phyloP scores from a whole-genome alignment of 1,139 yeast species.

The Blastobotrys petasosporus region DNA sequence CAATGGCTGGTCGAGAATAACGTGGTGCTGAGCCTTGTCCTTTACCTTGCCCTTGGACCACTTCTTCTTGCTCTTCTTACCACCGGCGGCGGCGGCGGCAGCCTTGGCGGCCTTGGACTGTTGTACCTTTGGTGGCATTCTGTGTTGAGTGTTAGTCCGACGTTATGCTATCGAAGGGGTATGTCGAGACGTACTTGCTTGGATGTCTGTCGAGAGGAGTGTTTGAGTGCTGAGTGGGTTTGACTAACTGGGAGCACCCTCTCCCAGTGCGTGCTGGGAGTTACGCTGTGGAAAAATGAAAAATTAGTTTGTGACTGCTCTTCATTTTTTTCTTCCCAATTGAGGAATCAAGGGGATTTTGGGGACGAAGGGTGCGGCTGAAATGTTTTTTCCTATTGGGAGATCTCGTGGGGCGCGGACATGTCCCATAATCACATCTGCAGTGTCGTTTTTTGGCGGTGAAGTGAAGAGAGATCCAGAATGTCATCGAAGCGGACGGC shows the following conservation, averaged over 20 bases:
- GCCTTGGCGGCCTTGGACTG: slow-evolving; percentile 99
- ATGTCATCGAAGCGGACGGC: slow-evolving; percentile 16
- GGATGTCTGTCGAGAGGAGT: neutral
- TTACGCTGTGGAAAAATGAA: slow-evolving; percentile 2
- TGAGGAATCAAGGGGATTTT: no score
- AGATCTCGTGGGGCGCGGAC: no score
- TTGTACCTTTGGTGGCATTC: slow-evolving; percentile 98
- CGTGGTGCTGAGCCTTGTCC: slow-evolving; percentile 99
- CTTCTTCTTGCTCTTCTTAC: slow-evolving; percentile 99
- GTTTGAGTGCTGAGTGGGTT: neutral
- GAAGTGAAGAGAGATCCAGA: neutral
- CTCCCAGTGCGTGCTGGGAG: neutral
- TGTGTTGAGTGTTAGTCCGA: slow-evolving; percentile 1
- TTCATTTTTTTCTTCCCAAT: neutral
- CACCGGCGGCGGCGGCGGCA: slow-evolving; percentile 99
- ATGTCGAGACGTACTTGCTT: neutral
- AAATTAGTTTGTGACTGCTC: slow-evolving; percentile 4
- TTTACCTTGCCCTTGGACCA: slow-evolving; percentile 99
- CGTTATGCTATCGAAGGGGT: neutral
- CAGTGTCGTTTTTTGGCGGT: no score
- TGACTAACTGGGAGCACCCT: no score
- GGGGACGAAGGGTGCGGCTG: no score
- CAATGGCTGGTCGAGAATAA: slow-evolving; percentile 95
- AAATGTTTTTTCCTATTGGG: no score
- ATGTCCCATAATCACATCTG: no score